A percentile compares a stretch with the other conserved stretches of the same genome.
Conservation (phyloP, 768 basidiomycete genomes). For the Pisolithus tinctorius region DNA sequence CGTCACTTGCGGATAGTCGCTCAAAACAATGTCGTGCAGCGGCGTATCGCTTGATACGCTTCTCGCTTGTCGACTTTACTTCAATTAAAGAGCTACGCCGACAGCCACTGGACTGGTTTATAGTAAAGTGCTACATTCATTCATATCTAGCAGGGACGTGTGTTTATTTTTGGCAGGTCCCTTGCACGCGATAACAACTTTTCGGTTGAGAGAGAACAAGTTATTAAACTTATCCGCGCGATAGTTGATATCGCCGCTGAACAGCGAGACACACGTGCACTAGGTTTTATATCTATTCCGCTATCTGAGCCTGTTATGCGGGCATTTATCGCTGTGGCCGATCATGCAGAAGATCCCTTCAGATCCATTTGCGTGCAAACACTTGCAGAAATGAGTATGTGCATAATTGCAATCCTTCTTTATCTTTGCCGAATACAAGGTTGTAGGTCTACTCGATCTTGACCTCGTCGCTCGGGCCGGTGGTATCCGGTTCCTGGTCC, state of each 20-base stretch:
- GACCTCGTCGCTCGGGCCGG: slow-evolving; percentile 75
- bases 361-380: slow-evolving; percentile 78
- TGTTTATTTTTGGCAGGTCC: slow-evolving; percentile 42
- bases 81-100: slow-evolving; percentile 58
- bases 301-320: slow-evolving; percentile 76
- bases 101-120: slow-evolving; percentile 79
- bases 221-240: slow-evolving; percentile 79
- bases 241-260: slow-evolving; percentile 73
- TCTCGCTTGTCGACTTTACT: slow-evolving; percentile 66
- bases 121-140: slow-evolving; percentile 63
- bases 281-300: slow-evolving; percentile 43
- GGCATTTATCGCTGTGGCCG: slow-evolving; percentile 87
- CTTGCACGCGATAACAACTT: slow-evolving; percentile 80
- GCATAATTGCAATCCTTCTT: slow-evolving; percentile 1
- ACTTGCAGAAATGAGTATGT: slow-evolving; percentile 81
- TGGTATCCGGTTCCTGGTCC: slow-evolving; percentile 79
- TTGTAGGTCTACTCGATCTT: slow-evolving; percentile 79
- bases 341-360: slow-evolving; percentile 88
- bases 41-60: slow-evolving; percentile 79
- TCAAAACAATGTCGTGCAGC: slow-evolving; percentile 71
- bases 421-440: slow-evolving; percentile 6
- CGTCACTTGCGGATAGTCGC: slow-evolving; percentile 68
- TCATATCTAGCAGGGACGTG: not conserved
- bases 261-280: slow-evolving; percentile 36
- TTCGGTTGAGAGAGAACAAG: slow-evolving; percentile 86